Conservation (phyloP, 2,329 filamentous ascomycete genomes). For the Penicillium sp. region DNA sequence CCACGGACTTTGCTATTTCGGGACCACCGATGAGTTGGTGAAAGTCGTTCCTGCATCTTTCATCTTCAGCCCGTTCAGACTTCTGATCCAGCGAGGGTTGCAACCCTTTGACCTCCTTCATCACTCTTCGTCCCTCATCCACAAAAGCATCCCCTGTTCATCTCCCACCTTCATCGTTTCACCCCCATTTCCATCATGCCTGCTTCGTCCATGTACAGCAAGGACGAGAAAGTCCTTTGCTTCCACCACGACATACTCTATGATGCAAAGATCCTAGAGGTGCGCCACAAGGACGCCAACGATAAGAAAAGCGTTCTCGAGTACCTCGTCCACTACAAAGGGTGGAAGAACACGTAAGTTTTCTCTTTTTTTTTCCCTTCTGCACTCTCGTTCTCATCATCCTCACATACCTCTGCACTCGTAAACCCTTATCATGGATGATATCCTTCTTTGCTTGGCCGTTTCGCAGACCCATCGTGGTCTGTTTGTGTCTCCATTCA, state of each 20-base stretch:
- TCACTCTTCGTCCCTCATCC: not conserved
- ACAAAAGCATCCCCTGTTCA: not conserved
- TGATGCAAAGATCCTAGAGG: constrained; percentile 91
- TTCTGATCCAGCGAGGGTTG: not conserved
- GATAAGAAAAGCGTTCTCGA: constrained; percentile 76
- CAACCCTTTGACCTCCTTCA: not conserved
- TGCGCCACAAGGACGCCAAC: constrained; percentile 62
- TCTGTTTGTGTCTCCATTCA: constrained; percentile 2
- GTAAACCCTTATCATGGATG: not conserved
- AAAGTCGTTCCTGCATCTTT: not conserved
- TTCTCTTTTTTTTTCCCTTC: constrained; percentile 12
- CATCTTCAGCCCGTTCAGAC: not conserved
- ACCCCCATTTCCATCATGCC: constrained; percentile 59
- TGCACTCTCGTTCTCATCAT: constrained; percentile 15
- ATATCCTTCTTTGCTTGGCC: not conserved
- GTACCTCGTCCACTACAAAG: constrained; percentile 97
- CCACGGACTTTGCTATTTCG: not conserved
- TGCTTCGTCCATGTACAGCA: constrained; percentile 60
- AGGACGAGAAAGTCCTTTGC: constrained; percentile 92
- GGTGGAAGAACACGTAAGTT: constrained; percentile 94
- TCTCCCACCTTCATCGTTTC: not conserved
- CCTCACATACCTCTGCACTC: not conserved
- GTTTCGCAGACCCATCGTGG: not conserved
- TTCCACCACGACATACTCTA: constrained; percentile 98
- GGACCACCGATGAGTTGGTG: not conserved